Conservation (phyloP, 148 eudicot genomes). For the Pharnaceum exiguum region DNA sequence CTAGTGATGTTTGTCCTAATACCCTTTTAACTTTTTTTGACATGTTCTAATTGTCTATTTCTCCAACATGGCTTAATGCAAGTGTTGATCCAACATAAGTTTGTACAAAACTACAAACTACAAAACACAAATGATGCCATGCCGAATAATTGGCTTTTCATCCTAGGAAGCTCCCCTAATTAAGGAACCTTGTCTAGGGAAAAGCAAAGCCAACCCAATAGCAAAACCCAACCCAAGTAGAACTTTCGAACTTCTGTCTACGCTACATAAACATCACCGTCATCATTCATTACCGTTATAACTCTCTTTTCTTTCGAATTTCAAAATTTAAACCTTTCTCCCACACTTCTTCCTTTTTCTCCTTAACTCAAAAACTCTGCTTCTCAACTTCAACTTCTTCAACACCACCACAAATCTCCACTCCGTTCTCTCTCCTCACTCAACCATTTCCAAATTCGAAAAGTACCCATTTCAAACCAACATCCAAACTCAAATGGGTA, state of each 20-base stretch:
- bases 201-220: background rate
- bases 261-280: too few relatives aligned
- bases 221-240: background rate
- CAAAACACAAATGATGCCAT: too few relatives aligned
- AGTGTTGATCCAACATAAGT: too few relatives aligned
- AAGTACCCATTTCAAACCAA: too few relatives aligned
- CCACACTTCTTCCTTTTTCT: background rate
- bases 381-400: background rate
- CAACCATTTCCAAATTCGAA: too few relatives aligned
- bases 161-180: background rate
- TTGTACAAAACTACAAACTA: too few relatives aligned
- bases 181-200: slow-evolving; percentile 19
- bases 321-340: slow-evolving; percentile 4
- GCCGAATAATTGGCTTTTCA: too few relatives aligned
- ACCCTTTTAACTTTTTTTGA: too few relatives aligned
- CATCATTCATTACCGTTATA: slow-evolving; percentile 22
- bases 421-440: background rate
- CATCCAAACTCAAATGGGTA: slow-evolving; percentile 52
- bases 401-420: background rate
- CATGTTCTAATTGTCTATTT: too few relatives aligned
- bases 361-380: background rate
- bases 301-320: slow-evolving; percentile 1
- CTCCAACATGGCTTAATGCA: too few relatives aligned
- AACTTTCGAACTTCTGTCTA: too few relatives aligned
- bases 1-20: too few relatives aligned